Conservation (phyloP, 2,329 filamentous ascomycete genomes). For the Verruconis gallopava region DNA sequence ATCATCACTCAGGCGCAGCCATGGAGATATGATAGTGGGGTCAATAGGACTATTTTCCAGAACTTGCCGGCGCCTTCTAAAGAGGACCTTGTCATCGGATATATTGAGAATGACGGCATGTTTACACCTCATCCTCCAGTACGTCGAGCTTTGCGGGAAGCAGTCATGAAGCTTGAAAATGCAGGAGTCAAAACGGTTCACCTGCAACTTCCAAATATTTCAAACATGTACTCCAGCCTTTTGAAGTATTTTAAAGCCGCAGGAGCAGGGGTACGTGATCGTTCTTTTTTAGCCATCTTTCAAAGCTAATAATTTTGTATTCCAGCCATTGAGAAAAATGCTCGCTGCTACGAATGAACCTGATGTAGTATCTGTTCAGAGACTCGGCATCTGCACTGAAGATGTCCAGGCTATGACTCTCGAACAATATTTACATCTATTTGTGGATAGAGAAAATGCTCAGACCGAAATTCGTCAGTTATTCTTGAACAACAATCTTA, state of each 20-base stretch:
- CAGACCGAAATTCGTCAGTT: background rate
- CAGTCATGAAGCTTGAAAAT: slow-evolving; percentile 20
- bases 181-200: slow-evolving; percentile 43
- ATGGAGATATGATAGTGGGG: slow-evolving; percentile 36
- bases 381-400: background rate
- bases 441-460: background rate
- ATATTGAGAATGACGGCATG: slow-evolving; percentile 37
- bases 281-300: background rate
- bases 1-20: slow-evolving; percentile 38
- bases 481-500: background rate
- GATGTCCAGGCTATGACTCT: background rate
- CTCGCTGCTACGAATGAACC: background rate
- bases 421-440: background rate
- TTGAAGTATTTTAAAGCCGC: background rate
- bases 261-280: background rate
- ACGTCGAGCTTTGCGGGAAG: slow-evolving; percentile 31
- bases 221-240: background rate
- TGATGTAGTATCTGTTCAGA: background rate
- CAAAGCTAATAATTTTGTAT: background rate
- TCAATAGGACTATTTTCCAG: slow-evolving; percentile 26
- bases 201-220: slow-evolving; percentile 33
- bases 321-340: background rate
- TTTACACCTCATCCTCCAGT: slow-evolving; percentile 41
- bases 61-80: slow-evolving; percentile 13
- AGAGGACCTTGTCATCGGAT: slow-evolving; percentile 30